phyloP scores from a whole-genome alignment of 805 yeast genomes.

The Yamadazyma olivae region DNA sequence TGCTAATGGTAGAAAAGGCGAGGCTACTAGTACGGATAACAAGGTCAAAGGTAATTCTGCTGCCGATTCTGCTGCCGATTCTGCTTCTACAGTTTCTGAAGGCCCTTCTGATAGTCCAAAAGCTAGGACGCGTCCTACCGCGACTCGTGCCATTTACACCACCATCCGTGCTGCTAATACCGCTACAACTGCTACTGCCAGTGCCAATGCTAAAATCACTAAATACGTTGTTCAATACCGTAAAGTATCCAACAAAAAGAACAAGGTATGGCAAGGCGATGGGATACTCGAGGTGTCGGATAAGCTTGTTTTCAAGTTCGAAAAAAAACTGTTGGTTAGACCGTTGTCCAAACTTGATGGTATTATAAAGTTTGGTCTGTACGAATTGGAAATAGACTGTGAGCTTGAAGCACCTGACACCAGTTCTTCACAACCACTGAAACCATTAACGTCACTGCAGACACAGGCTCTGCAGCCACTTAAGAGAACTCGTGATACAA shows the following conservation, averaged over 20 bases:
- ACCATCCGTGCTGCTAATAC: background rate
- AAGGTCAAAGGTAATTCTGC: background rate
- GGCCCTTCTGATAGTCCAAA: no score
- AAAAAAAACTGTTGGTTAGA: constrained; percentile 20
- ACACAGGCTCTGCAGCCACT: no score
- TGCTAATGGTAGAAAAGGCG: no score
- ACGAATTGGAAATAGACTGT: constrained; percentile 62
- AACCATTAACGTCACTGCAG: background rate
- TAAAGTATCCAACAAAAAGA: constrained; percentile 69
- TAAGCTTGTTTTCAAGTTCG: constrained; percentile 23
- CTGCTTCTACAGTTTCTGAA: no score
- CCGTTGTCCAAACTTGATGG: constrained; percentile 9
- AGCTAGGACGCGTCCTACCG: background rate
- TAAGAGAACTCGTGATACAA: background rate
- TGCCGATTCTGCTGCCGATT: background rate
- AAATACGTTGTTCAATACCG: constrained; percentile 56
- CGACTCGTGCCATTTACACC: background rate
- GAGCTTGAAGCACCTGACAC: constrained; percentile 21
- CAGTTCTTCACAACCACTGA: background rate
- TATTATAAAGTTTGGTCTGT: constrained; percentile 41
- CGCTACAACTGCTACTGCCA: background rate
- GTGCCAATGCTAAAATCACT: no score
- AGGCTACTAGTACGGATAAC: no score
- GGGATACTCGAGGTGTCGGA: constrained; percentile 48
- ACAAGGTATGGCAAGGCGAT: constrained; percentile 95